Conservation (phyloP, 192 early-diverging fungal genomes). For the Podochytrium sp. region DNA sequence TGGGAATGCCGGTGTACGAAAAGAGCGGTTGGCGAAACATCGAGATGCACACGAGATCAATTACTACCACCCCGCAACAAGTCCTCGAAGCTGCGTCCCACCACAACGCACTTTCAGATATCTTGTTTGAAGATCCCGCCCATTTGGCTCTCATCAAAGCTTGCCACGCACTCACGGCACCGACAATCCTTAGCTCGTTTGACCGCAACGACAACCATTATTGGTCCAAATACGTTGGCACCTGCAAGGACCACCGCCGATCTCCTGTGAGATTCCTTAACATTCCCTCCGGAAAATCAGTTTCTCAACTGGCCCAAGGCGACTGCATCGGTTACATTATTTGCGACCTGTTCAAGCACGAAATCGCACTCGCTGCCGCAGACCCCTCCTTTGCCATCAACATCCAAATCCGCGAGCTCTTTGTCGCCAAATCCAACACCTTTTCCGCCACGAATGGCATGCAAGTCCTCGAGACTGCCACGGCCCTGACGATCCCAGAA, state of each 20-base stretch:
- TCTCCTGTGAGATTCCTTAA: background rate
- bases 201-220: background rate
- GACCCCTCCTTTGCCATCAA: background rate
- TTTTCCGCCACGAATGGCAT: background rate
- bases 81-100: no score
- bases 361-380: background rate
- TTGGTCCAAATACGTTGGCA: slow-evolving; percentile 5
- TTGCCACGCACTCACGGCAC: background rate
- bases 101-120: background rate
- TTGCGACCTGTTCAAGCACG: slow-evolving; percentile 1
- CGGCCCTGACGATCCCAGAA: no score
- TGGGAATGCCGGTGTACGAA: slow-evolving; percentile 2
- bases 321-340: background rate
- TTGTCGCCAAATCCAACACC: background rate
- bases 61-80: background rate
- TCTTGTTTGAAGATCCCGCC: background rate
- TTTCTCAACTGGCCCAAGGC: background rate
- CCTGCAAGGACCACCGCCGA: background rate
- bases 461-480: background rate
- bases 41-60: background rate
- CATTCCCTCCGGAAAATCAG: background rate
- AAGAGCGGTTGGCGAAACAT: background rate
- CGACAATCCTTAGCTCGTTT: background rate
- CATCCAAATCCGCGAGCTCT: background rate
- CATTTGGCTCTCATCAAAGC: slow-evolving; percentile 3